These are phyloP conservation scores for Diaporthe helianthi DNA, from an alignment of 2,329 filamentous ascomycete genomes.

Conservation along the genomic window DNA sequence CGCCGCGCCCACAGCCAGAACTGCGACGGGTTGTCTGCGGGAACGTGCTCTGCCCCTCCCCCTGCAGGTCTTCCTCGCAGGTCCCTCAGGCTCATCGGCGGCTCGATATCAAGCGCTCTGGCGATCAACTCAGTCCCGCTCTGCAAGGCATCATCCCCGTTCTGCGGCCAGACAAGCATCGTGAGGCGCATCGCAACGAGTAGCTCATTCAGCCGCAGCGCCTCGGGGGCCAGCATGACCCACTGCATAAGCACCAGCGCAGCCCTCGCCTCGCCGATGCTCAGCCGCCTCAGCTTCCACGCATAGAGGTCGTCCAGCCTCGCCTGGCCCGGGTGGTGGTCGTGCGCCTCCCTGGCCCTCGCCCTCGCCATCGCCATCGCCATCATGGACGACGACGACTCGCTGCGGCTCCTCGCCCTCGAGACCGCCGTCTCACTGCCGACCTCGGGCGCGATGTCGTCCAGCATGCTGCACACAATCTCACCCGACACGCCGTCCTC, in stretches of 20 bases:
- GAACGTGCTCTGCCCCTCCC: background rate
- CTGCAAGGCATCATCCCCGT: background rate
- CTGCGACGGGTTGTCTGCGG: constrained; percentile 21
- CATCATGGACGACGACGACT: background rate
- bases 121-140: background rate
- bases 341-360: background rate
- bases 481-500: constrained; percentile 44
- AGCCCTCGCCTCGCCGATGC: constrained; percentile 41
- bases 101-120: constrained; percentile 39
- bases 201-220: constrained; percentile 44
- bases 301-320: constrained; percentile 44
- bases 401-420: background rate
- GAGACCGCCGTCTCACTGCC: background rate
- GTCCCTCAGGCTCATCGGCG: constrained; percentile 40
- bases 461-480: constrained; percentile 38
- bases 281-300: constrained; percentile 45
- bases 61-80: constrained; percentile 30
- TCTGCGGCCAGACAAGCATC: constrained; percentile 33
- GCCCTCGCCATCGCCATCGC: background rate
- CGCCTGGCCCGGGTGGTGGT: background rate
- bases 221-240: constrained; percentile 44
- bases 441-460: constrained; percentile 29
- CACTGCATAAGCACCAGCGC: constrained; percentile 45
- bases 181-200: constrained; percentile 43
- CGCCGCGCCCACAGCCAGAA: constrained; percentile 28